phyloP scores from a whole-genome alignment of 2,329 filamentous ascomycete genomes.

The Pseudocercospora crystallina region DNA sequence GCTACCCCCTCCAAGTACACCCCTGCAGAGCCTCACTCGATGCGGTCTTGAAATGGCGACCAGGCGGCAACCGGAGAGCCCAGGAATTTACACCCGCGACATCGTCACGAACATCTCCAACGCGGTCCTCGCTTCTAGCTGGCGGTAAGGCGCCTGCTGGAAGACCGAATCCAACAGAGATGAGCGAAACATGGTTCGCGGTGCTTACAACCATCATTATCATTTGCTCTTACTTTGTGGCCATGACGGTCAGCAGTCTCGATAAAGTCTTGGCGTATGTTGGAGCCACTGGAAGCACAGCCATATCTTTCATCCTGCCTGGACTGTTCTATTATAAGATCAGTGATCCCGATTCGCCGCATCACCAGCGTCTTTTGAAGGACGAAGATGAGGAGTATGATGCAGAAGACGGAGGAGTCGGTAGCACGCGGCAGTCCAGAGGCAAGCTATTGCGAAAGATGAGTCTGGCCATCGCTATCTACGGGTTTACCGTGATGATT shows the following conservation, averaged over 20 bases:
- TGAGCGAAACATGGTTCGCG: slow-evolving; percentile 87
- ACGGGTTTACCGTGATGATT: slow-evolving; percentile 85
- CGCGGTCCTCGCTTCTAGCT: slow-evolving; percentile 29
- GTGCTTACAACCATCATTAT: slow-evolving; percentile 84
- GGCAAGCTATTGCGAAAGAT: slow-evolving; percentile 66
- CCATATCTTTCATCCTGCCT: slow-evolving; percentile 94
- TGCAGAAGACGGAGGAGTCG: slow-evolving; percentile 52
- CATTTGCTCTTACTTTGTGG: slow-evolving; percentile 78
- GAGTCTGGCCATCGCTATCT: slow-evolving; percentile 74
- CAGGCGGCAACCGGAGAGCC: slow-evolving; percentile 36
- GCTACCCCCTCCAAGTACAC: slow-evolving; percentile 91
- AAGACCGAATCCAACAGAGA: slow-evolving; percentile 49
- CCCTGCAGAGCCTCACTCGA: slow-evolving; percentile 94
- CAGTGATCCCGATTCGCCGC: slow-evolving; percentile 78
- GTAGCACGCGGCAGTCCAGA: slow-evolving; percentile 39
- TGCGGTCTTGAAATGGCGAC: slow-evolving; percentile 90
- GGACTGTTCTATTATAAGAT: slow-evolving; percentile 99
- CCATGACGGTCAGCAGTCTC: slow-evolving; percentile 85
- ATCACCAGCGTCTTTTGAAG: slow-evolving; percentile 84
- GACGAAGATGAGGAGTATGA: slow-evolving; percentile 77
- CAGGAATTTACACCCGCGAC: slow-evolving; percentile 30
- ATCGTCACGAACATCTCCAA: slow-evolving; percentile 29
- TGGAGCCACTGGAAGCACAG: slow-evolving; percentile 88
- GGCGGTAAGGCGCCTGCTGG: slow-evolving; percentile 24
- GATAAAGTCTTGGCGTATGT: slow-evolving; percentile 94